A percentile compares a stretch with the other conserved stretches of the same genome.
Evolutionary conservation across 495 filamentous ascomycete genomes (phyloP).

Genomic region (Trichocladium uniseriatum): DNA sequence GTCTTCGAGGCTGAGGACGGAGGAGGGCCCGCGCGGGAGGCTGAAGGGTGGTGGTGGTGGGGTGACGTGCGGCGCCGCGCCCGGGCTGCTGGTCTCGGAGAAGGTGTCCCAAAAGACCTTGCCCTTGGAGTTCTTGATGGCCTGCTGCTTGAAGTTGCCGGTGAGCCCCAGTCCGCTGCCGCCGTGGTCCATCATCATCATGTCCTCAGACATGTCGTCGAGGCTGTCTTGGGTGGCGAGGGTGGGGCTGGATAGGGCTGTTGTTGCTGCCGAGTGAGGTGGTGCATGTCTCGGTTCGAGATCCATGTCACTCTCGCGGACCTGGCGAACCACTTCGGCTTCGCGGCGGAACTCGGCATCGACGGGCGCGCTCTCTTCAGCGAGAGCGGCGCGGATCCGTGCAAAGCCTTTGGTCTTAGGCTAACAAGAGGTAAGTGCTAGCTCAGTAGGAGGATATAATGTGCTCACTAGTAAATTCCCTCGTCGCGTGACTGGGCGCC

Average conservation of each 20-base stretch:
- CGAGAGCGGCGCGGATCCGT: slow-evolving; percentile 77
- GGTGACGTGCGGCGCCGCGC: slow-evolving; percentile 47
- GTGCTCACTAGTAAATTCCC: slow-evolving; percentile 74
- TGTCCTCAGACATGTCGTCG: slow-evolving; percentile 51
- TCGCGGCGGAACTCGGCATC: slow-evolving; percentile 86
- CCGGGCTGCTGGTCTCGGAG: slow-evolving; percentile 44
- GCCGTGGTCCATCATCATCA: slow-evolving; percentile 48
- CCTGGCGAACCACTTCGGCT: slow-evolving; percentile 89
- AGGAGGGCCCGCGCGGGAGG: slow-evolving; percentile 46
- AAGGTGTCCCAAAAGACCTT: slow-evolving; percentile 74
- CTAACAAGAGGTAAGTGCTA: slow-evolving; percentile 25
- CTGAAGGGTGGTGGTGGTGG: slow-evolving; percentile 54
- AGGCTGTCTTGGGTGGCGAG: slow-evolving; percentile 38
- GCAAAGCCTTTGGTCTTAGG: slow-evolving; percentile 95
- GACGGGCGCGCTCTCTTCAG: slow-evolving; percentile 77
- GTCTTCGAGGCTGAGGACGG: slow-evolving; percentile 59
- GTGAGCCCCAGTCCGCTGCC: slow-evolving; percentile 37
- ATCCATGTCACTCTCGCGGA: slow-evolving; percentile 63
- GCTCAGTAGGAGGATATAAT: background rate
- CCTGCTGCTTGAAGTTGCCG: slow-evolving; percentile 63
- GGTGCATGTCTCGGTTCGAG: slow-evolving; percentile 32
- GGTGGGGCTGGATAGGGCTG: slow-evolving; percentile 45
- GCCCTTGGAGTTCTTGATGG: slow-evolving; percentile 58
- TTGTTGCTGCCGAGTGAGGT: slow-evolving; percentile 33
- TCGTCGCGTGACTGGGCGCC: slow-evolving; percentile 69